Base-by-base conservation (phyloP, 2,329 filamentous ascomycete genomes). In the Aspergillus vadensis region DNA sequence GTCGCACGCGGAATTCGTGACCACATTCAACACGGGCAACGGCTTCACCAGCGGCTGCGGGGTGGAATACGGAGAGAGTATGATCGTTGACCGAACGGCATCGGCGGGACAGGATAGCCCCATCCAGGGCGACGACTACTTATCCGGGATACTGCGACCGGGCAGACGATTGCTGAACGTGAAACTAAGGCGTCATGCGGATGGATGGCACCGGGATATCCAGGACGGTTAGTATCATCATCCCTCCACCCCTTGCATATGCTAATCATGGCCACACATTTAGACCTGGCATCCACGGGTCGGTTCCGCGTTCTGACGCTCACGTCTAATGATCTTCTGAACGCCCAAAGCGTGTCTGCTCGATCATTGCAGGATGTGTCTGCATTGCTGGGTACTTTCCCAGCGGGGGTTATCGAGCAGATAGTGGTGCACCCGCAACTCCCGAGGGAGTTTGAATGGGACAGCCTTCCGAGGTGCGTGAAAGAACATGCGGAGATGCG, bases 11-110 rank as follows among this genome's bases (percentile, higher is more conserved):
- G 60, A 74, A 44, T 73, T 77, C 21, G 62, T 73, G 2, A 57
- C 74, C 17, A 66, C 71, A 1, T 77, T 74, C 59, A 72, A 67
- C 19, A 67, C 66, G 5, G 73, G 72, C 25, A 72, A 72, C 47
- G 70, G 70, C 1, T 74, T 77, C 48, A 75, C 74, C 14, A 76
- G 71, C 30, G 75, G 75, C 2, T 74, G 72, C 44, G 74, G 74
- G 19, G 67, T 77, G 8, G 71, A 74, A 38, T 77, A 77, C 55
- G 60, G 64, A 1, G 67, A 70, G 27, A 75, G 67, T 32, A 49
- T 63, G 12, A 60, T 67, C 0, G 69, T 76, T 1, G 57, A 67
- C 6, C 67, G 68, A 32, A 51, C 3, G 57, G 21, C 6, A 50
- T 48, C 30, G 7, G 19, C 17, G n/a, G 58, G 53, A 27, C 14